Evolutionary conservation across 257 asterid genomes (phyloP).

Genomic region (Solanum rostratum): DNA sequence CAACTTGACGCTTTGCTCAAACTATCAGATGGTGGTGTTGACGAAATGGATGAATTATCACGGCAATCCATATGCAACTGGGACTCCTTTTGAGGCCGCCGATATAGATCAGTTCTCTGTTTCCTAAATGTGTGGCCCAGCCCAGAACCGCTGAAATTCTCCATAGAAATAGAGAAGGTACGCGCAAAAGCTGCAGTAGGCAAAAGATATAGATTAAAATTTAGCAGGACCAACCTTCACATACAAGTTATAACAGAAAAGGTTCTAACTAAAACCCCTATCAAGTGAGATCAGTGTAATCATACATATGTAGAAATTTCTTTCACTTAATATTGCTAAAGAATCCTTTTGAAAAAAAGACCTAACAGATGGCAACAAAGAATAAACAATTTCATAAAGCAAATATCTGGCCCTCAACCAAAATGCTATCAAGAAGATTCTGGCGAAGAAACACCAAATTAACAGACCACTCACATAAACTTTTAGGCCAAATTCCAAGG

Average conservation of each 20-base stretch:
- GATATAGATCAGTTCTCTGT: conserved; percentile 50
- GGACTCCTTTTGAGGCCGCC: conserved; percentile 38
- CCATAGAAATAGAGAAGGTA: conserved; percentile 24
- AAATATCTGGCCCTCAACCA: background rate
- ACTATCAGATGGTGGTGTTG: conserved; percentile 46
- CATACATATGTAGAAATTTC: background rate
- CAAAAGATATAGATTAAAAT: background rate
- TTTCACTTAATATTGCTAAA: background rate
- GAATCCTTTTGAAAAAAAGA: background rate
- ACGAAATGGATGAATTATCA: conserved; percentile 43
- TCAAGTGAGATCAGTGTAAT: background rate
- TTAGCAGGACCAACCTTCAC: background rate
- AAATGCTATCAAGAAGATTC: background rate
- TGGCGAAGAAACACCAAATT: background rate
- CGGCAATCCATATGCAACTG: conserved; percentile 30
- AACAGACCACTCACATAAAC: background rate
- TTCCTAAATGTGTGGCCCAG: conserved; percentile 26
- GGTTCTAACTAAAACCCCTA: background rate
- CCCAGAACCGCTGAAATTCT: conserved; percentile 23
- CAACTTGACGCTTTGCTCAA: conserved; percentile 42
- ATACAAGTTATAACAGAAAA: background rate
- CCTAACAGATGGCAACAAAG: background rate
- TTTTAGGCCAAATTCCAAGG: background rate
- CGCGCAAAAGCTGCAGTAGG: background rate
- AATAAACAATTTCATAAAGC: background rate